Conservation (phyloP, 2,329 filamentous ascomycete species). For the Fusarium torulosum region DNA sequence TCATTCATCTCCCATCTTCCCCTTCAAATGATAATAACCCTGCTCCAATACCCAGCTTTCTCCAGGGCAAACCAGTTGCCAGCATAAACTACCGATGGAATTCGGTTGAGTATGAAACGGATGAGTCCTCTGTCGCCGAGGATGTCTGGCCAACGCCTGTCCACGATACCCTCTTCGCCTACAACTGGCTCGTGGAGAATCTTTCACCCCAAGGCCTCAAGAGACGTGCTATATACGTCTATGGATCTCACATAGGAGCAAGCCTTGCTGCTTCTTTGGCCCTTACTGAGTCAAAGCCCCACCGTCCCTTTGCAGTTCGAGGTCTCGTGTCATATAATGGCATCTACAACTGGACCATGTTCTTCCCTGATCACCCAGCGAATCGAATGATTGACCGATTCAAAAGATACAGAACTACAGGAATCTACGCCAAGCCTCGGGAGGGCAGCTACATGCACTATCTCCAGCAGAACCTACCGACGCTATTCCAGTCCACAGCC, state of each 20-base stretch:
- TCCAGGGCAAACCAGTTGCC: slow-evolving; percentile 60
- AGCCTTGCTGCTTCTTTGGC: slow-evolving; percentile 68
- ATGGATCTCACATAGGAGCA: slow-evolving; percentile 70
- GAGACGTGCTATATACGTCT: slow-evolving; percentile 60
- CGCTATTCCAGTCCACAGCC: slow-evolving; percentile 62
- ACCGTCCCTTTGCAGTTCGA: slow-evolving; percentile 61
- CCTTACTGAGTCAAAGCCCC: slow-evolving; percentile 65
- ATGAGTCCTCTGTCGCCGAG: slow-evolving; percentile 44
- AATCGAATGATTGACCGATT: slow-evolving; percentile 49
- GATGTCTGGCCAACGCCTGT: slow-evolving; percentile 67
- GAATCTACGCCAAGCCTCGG: slow-evolving; percentile 22
- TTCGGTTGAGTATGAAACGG: slow-evolving; percentile 33
- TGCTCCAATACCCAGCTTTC: slow-evolving; percentile 56
- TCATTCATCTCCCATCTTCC: slow-evolving; percentile 68
- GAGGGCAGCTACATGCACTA: slow-evolving; percentile 55
- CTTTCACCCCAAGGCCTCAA: slow-evolving; percentile 54
- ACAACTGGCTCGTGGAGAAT: slow-evolving; percentile 63
- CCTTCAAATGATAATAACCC: slow-evolving; percentile 50
- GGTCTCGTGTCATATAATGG: slow-evolving; percentile 70
- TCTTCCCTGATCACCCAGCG: slow-evolving; percentile 65
- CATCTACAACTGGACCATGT: slow-evolving; percentile 74
- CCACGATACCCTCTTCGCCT: slow-evolving; percentile 68
- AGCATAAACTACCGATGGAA: slow-evolving; percentile 72
- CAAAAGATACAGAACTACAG: slow-evolving; percentile 36
- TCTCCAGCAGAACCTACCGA: slow-evolving; percentile 53